Evolutionary conservation across 1,284 basidiomycete genomes (phyloP), one percentile per base, ranked within the genome.

Genomic region (Tetrapyrgos nigripes): DNA sequence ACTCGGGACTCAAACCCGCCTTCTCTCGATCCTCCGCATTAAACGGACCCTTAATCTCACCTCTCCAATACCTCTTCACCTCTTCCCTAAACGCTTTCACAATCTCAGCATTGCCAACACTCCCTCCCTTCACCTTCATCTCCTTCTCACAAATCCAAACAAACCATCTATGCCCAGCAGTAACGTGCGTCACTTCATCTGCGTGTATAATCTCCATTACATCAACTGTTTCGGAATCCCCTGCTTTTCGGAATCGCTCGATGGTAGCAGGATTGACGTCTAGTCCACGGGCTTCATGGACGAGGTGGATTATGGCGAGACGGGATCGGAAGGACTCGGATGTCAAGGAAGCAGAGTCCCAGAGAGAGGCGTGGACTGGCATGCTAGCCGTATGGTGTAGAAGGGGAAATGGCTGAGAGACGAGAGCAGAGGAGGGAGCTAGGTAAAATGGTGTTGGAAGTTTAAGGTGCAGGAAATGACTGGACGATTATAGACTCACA

Each of bases 181-280:
- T 92, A 17, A 92, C 93, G 68, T 96, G 91, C 33, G 87, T 86
- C 31, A 95, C 90, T 73, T 96, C 93, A 71, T 94, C 93, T 0
- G 86, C 83, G 66, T 94, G 92, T 53, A 94, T 92, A 51, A 91
- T 81, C 66, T 92, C 86, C 71, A 95, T 80, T 21, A 85, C 84
- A 13, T 80, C 76, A 40, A 93, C 91, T 55, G 86, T 92, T 59
- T 90, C 87, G 11, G 66, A 64, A 70, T 96, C 93, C 19, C 90
- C 85, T 10, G 88, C 87, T 29, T 84, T 82, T 8, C 82, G 78
- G 67, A 95, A 92, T 61, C 88, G 86, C 59, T 86, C 88, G 65
- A 97, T 94, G 3, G 93, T 95, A 13, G 83, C 80, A 0, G 94
- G 94, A 69, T 94, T 94, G 59, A 95, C 91, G 73, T 96, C 94